Conservation (phyloP, 164 flowering plant genomes). For the Magnolia changhungtana region DNA sequence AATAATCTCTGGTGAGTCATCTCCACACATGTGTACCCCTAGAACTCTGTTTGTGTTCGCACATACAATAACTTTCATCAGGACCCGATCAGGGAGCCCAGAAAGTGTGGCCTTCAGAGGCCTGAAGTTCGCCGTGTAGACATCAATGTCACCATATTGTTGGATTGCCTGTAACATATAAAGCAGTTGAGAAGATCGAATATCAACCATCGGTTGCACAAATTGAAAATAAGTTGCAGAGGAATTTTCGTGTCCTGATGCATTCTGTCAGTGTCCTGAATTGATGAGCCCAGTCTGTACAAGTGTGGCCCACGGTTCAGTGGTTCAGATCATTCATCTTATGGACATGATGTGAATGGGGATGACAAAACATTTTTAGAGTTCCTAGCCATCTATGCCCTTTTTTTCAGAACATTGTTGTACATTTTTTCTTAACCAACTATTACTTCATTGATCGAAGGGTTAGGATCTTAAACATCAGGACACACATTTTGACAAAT, state of each 20-base stretch:
- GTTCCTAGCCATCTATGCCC: not conserved
- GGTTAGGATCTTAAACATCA: not conserved
- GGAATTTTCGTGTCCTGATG: not conserved
- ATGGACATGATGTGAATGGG: not conserved
- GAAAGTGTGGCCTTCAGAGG: conserved; percentile 95
- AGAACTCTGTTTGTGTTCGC: conserved; percentile 78
- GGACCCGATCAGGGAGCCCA: conserved; percentile 85
- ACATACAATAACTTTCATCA: conserved; percentile 91
- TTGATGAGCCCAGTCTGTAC: too few relatives aligned
- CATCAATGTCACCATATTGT: conserved; percentile 78
- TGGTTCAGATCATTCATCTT: not conserved
- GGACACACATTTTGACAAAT: not conserved
- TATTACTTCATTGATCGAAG: not conserved
- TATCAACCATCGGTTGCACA: not conserved
- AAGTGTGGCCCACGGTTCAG: too few relatives aligned
- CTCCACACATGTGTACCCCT: conserved; percentile 95
- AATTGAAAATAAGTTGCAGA: not conserved
- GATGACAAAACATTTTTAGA: too few relatives aligned
- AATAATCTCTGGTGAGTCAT: conserved; percentile 77
- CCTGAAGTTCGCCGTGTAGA: conserved; percentile 79
- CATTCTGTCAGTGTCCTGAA: not conserved
- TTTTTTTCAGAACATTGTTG: not conserved
- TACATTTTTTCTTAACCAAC: not conserved
- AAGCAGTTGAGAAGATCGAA: not conserved
- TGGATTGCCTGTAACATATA: conserved; percentile 55